A percentile compares a stretch with the other conserved stretches of the same genome.
phyloP scores from a whole-genome alignment of 352 stramenopile genomes.

The Pythium pyrilobum region DNA sequence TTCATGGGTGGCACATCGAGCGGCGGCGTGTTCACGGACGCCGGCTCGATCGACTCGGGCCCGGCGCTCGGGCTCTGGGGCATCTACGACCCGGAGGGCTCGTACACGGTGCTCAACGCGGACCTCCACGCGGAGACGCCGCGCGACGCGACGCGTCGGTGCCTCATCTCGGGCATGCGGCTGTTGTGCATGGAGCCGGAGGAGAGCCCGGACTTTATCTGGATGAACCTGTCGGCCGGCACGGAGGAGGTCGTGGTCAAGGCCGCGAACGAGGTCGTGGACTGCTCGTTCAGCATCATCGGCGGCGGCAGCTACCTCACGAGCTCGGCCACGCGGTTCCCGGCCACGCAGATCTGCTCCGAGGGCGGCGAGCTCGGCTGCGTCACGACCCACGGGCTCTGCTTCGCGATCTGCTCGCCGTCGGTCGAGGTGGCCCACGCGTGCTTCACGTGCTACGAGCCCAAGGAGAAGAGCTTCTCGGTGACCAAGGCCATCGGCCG shows the following conservation, averaged over 20 bases:
- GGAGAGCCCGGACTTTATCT: constrained; percentile 76
- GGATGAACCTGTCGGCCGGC: constrained; percentile 52
- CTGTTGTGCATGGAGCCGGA: constrained; percentile 71
- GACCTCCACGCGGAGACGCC: constrained; percentile 52
- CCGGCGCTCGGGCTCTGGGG: constrained; percentile 67
- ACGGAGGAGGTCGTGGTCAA: constrained; percentile 64
- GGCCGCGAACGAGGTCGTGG: constrained; percentile 66
- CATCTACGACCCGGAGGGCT: constrained; percentile 79
- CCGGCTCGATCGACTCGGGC: constrained; percentile 27
- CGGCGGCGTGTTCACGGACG: constrained; percentile 51
- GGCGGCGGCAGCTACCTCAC: constrained; percentile 24
- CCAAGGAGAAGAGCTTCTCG: constrained; percentile 58
- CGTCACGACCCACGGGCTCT: constrained; percentile 63
- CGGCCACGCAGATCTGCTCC: constrained; percentile 69
- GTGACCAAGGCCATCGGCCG: constrained; percentile 62
- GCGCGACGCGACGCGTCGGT: constrained; percentile 57
- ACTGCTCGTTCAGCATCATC: constrained; percentile 65
- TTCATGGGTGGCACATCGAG: constrained; percentile 80
- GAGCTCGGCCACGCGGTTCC: constrained; percentile 11
- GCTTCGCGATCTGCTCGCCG: constrained; percentile 73
- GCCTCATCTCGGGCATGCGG: constrained; percentile 56
- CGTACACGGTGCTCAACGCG: constrained; percentile 71
- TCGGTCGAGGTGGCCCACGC: constrained; percentile 75
- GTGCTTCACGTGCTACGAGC: constrained; percentile 82
- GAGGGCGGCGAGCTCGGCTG: constrained; percentile 52